phyloP scores from a whole-genome alignment of 805 yeast genomes.

The Vanderwaltozyma verrucispora region DNA sequence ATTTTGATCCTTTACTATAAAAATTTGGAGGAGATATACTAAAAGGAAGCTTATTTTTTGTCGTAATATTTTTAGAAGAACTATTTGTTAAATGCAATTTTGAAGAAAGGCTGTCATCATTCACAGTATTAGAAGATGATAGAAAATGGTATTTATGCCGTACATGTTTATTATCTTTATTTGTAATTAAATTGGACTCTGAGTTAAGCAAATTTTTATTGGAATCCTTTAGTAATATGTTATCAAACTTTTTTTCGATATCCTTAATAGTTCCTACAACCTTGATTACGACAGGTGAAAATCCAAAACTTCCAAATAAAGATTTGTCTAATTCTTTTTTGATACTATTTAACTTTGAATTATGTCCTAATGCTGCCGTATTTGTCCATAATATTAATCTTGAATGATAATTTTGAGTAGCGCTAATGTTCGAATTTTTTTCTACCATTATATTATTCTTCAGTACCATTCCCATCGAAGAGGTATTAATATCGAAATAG shows the following conservation, averaged over 20 bases:
- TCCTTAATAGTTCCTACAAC: not conserved
- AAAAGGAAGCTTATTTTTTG: not conserved
- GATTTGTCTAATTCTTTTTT: not conserved
- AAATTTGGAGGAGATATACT: conserved; percentile 1
- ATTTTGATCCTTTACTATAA: not conserved
- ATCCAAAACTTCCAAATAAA: no score
- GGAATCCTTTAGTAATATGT: conserved; percentile 1
- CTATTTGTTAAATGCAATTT: no score
- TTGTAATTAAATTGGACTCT: no score
- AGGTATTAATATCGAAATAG: conserved; percentile 9
- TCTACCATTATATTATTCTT: conserved; percentile 5
- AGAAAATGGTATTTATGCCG: not conserved
- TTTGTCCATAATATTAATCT: conserved; percentile 2
- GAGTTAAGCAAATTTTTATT: no score
- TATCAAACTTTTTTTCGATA: not conserved
- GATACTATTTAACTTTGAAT: conserved; percentile 1
- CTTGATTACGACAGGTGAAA: not conserved
- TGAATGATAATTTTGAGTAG: not conserved
- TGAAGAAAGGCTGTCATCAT: no score
- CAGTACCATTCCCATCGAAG: conserved; percentile 13
- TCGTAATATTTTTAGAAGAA: no score
- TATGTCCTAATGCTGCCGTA: not conserved
- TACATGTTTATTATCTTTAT: not conserved
- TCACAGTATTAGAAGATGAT: not conserved
- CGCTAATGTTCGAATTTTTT: not conserved